Evolutionary conservation across 202 grass and related monocot genomes (phyloP).

Genomic region (Saccharum hybrid): DNA sequence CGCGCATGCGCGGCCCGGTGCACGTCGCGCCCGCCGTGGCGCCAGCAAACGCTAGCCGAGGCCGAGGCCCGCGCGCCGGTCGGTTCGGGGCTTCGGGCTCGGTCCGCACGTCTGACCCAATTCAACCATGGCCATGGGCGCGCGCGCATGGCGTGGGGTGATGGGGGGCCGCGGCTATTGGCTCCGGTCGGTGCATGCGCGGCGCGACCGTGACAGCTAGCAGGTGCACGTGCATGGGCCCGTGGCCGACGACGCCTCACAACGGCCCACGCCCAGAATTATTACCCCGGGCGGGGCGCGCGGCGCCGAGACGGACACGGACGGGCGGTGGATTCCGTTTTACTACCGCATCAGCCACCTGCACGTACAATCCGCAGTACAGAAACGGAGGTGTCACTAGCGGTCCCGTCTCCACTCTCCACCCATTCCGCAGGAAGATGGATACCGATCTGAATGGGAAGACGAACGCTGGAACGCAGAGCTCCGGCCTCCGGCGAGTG

Average conservation of each 20-base stretch:
- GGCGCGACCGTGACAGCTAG: slow-evolving; percentile 18
- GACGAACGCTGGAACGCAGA: not conserved
- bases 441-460: not conserved
- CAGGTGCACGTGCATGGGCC: slow-evolving; percentile 41
- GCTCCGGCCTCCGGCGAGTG: too few species aligned
- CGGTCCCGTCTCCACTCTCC: too few species aligned
- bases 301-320: not conserved
- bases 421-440: not conserved
- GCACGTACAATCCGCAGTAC: not conserved
- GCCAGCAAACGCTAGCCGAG: not conserved
- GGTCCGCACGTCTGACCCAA: not conserved
- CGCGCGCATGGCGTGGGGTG: not conserved
- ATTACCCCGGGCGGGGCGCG: not conserved
- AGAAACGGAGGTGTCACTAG: not conserved
- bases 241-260: not conserved
- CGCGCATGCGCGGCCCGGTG: not conserved
- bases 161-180: not conserved
- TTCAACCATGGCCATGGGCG: not conserved
- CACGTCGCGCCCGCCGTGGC: not conserved
- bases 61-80: not conserved
- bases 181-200: slow-evolving; percentile 39
- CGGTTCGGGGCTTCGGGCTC: not conserved
- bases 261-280: not conserved
- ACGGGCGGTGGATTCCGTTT: slow-evolving; percentile 10
- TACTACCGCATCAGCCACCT: not conserved